These are phyloP conservation scores for Penicillium paneum DNA, from an alignment of 2,329 filamentous ascomycete genomes.

Conservation along the genomic window DNA sequence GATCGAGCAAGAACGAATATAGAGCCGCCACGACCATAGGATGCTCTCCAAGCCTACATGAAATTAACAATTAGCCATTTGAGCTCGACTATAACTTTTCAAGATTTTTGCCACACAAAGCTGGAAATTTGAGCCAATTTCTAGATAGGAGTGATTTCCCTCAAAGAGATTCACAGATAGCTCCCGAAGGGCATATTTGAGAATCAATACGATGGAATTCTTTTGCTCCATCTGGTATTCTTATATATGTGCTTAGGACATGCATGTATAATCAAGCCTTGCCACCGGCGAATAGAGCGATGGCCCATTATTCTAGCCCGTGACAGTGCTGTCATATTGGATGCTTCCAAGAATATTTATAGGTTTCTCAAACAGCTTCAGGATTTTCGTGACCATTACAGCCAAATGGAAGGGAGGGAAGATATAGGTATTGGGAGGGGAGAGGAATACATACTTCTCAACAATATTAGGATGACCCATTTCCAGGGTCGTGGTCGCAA, in stretches of 20 bases:
- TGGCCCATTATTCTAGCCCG: conserved; percentile 30
- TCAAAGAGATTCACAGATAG: not conserved
- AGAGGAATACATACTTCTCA: conserved; percentile 47
- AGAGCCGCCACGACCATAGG: conserved; percentile 47
- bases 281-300: not conserved
- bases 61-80: conserved; percentile 28
- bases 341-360: conserved; percentile 33
- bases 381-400: conserved; percentile 33
- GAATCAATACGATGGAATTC: not conserved
- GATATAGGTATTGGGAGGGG: conserved; percentile 8
- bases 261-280: conserved; percentile 1
- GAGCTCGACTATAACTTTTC: conserved; percentile 1
- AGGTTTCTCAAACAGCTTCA: conserved; percentile 36
- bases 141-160: not conserved
- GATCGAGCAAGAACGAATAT: conserved; percentile 50
- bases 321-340: conserved; percentile 24
- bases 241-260: not conserved
- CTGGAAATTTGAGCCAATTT: not conserved
- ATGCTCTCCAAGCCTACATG: conserved; percentile 49
- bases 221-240: not conserved
- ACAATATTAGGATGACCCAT: conserved; percentile 47
- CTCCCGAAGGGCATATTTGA: conserved; percentile 1
- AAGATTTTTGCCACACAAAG: not conserved
- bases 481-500: conserved; percentile 43
- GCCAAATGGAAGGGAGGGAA: conserved; percentile 22